Conservation (phyloP, 1,139 yeast species). For the Ogataea hybrid region DNA sequence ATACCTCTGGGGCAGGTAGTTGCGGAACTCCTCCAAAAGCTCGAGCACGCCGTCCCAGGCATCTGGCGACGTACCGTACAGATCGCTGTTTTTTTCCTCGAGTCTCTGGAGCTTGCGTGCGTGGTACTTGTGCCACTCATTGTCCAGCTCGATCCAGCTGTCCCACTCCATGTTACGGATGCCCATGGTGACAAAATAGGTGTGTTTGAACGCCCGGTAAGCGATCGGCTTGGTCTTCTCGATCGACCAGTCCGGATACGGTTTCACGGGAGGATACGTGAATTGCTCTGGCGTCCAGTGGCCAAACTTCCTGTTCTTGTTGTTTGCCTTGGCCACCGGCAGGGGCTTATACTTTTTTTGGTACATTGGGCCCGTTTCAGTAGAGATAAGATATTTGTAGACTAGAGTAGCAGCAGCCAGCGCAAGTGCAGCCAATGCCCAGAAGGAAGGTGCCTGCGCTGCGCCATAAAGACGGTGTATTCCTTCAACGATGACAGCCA, state of each 20-base stretch:
- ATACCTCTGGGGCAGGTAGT: conserved; percentile 55
- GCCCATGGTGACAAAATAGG: conserved; percentile 61
- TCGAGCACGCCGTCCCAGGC: conserved; percentile 60
- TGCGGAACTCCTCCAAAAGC: conserved; percentile 49
- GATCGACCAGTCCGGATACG: conserved; percentile 50
- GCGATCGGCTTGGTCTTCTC: conserved; percentile 53
- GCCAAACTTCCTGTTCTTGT: conserved; percentile 42
- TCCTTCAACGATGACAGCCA: conserved; percentile 10
- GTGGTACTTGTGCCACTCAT: conserved; percentile 59
- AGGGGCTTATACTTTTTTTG: conserved; percentile 28
- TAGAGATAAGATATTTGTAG: not conserved
- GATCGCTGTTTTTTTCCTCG: conserved; percentile 42
- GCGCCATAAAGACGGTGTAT: conserved; percentile 3
- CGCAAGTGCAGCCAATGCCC: conserved; percentile 2
- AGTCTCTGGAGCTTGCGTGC: conserved; percentile 49
- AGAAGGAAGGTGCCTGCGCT: conserved; percentile 1
- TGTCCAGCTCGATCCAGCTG: conserved; percentile 65
- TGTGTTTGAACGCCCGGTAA: conserved; percentile 61
- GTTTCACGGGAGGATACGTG: conserved; percentile 47
- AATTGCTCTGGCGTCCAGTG: conserved; percentile 54
- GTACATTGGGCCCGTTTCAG: conserved; percentile 4
- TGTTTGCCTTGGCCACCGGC: conserved; percentile 34
- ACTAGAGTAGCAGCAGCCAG: conserved; percentile 9
- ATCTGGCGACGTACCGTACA: conserved; percentile 50
- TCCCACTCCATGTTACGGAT: conserved; percentile 57